Percentiles rank a stretch among this genome's conserved stretches.
Conservation (phyloP, 805 yeast species). For the Isabelozyma pseudorhagii region DNA sequence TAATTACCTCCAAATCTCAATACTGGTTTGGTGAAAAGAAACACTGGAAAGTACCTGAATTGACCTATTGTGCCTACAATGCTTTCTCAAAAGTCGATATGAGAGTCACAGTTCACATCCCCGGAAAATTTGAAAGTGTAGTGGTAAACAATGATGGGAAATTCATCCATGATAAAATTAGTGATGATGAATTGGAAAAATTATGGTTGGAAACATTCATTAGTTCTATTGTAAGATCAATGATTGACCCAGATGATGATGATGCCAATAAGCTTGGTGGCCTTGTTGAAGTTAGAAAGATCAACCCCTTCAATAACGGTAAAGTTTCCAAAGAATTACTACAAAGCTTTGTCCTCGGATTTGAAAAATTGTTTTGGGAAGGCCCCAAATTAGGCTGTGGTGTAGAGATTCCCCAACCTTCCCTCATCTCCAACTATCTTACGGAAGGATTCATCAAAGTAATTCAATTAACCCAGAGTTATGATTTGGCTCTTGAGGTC, state of each 20-base stretch:
- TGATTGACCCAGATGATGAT: conserved; percentile 69
- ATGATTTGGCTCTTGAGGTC: conserved; percentile 57
- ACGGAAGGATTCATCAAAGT: conserved; percentile 71
- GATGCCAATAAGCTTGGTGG: conserved; percentile 51
- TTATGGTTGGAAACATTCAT: conserved; percentile 54
- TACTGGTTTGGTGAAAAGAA: conserved; percentile 78
- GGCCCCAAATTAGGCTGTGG: conserved; percentile 67
- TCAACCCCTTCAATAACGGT: conserved; percentile 65
- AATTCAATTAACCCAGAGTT: conserved; percentile 63
- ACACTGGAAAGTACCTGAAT: conserved; percentile 67
- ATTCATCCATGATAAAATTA: conserved; percentile 46
- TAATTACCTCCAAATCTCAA: conserved; percentile 58
- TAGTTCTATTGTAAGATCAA: conserved; percentile 70
- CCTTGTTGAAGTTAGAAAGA: conserved; percentile 78
- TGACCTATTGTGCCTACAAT: conserved; percentile 66
- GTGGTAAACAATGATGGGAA: conserved; percentile 53
- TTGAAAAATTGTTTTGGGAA: conserved; percentile 60
- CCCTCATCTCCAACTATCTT: conserved; percentile 60
- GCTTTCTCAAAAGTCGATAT: conserved; percentile 62
- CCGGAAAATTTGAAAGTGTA: conserved; percentile 65
- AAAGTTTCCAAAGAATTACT: conserved; percentile 42
- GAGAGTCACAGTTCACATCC: conserved; percentile 68
- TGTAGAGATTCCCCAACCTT: conserved; percentile 68
- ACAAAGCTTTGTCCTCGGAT: conserved; percentile 55
- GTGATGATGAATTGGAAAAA: conserved; percentile 59